Conservation (phyloP, 495 filamentous ascomycete genomes). For the Podospora pseudocomata region DNA sequence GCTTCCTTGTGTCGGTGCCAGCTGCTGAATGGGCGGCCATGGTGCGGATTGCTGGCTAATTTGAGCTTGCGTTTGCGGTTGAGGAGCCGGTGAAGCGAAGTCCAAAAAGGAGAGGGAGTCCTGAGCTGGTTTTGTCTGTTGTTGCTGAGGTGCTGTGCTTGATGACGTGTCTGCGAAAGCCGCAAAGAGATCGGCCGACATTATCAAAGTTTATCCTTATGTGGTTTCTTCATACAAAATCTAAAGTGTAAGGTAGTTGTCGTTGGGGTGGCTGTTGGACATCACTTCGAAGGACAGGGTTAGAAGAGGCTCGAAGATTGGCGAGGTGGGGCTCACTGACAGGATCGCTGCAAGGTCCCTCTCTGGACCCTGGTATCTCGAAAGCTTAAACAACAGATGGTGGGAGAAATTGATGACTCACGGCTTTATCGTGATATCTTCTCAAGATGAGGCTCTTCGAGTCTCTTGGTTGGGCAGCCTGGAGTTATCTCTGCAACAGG, state of each 20-base stretch:
- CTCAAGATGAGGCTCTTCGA: background rate
- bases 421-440: background rate
- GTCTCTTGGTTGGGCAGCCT: background rate
- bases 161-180: constrained; percentile 56
- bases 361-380: background rate
- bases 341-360: background rate
- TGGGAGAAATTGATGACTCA: background rate
- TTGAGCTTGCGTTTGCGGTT: constrained; percentile 9
- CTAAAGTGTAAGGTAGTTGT: background rate
- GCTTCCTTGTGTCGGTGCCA: constrained; percentile 13
- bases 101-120: constrained; percentile 28
- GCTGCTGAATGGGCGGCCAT: constrained; percentile 21
- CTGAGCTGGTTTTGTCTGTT: constrained; percentile 14
- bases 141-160: constrained; percentile 26
- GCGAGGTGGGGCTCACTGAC: background rate
- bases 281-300: background rate
- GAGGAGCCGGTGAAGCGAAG: constrained; percentile 11
- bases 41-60: constrained; percentile 23
- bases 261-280: background rate
- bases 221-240: background rate
- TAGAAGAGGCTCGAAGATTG: constrained; percentile 4
- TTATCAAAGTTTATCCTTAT: constrained; percentile 28
- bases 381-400: background rate
- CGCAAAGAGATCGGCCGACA: constrained; percentile 75
- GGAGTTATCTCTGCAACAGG: background rate